Evolutionary conservation across 108 stramenopile genomes (phyloP).

Genomic region (Skeletonema costatum): DNA sequence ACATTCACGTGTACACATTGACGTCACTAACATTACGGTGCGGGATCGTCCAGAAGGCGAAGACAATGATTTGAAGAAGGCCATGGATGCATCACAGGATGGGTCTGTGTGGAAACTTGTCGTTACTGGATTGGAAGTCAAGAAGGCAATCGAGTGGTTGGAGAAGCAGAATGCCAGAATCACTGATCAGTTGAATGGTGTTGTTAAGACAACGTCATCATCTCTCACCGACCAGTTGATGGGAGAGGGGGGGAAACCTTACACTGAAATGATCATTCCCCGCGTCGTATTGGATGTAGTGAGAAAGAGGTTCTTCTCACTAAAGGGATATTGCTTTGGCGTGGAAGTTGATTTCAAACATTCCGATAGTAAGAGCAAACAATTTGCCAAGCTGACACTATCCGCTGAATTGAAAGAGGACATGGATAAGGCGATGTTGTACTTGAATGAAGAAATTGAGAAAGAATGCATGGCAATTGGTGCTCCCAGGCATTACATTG

Average conservation of each 20-base stretch:
- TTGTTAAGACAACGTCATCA: conserved; percentile 2
- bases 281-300: conserved; percentile 69
- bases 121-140: conserved; percentile 59
- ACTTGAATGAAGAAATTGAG: conserved; percentile 43
- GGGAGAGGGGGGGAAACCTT: conserved; percentile 11
- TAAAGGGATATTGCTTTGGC: conserved; percentile 61
- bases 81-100: conserved; percentile 61
- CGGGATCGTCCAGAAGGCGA: conserved; percentile 29
- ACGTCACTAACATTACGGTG: conserved; percentile 40
- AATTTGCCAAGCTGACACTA: conserved; percentile 71
- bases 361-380: conserved; percentile 83
- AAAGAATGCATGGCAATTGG: conserved; percentile 53
- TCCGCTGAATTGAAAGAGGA: conserved; percentile 34
- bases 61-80: conserved; percentile 49
- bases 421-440: conserved; percentile 22
- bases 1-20: conserved; percentile 69
- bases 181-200: conserved; percentile 12
- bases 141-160: conserved; percentile 61
- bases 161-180: conserved; percentile 49
- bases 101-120: conserved; percentile 79
- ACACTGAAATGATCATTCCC: conserved; percentile 71
- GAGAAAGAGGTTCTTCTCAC: conserved; percentile 56
- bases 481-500: conserved; percentile 55
- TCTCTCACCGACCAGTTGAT: background rate
- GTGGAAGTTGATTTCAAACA: conserved; percentile 66